Conservation (phyloP, 176 grass and related monocot species). For the Triticum dicoccoides region DNA sequence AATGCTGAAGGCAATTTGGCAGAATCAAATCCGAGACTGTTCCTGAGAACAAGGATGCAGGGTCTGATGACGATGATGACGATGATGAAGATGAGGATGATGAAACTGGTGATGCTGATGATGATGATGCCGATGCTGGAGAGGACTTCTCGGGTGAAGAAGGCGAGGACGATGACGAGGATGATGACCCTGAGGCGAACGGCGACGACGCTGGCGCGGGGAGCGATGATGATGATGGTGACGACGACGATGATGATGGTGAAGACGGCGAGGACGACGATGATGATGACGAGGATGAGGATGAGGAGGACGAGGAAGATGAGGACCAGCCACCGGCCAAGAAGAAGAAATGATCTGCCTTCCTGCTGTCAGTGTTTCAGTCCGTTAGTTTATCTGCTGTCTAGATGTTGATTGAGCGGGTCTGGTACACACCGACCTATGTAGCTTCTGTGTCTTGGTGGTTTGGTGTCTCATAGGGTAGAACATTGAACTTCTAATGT, state of each 20-base stretch:
- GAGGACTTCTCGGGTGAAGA: conserved; percentile 56
- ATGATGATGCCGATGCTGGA: conserved; percentile 42
- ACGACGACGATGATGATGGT: neutral
- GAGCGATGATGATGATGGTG: conserved; percentile 38
- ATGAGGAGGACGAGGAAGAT: conserved; percentile 39
- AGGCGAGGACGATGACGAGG: conserved; percentile 46
- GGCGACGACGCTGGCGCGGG: conserved; percentile 42
- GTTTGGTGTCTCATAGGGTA: conserved; percentile 37
- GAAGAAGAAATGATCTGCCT: conserved; percentile 80
- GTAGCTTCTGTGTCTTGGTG: conserved; percentile 32
- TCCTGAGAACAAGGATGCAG: conserved; percentile 67
- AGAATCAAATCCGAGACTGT: conserved; percentile 44
- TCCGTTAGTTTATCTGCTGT: conserved; percentile 37
- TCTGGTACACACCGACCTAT: conserved; percentile 14
- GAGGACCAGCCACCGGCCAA: conserved; percentile 70
- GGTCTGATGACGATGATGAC: conserved; percentile 41
- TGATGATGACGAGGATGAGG: conserved; percentile 46
- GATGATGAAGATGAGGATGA: conserved; percentile 51
- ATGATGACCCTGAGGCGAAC: conserved; percentile 53
- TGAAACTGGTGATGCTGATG: conserved; percentile 30
- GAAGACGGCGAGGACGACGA: conserved; percentile 30
- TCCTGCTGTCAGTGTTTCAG: conserved; percentile 2
- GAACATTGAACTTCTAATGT: conserved; percentile 44
- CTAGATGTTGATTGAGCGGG: conserved; percentile 41
- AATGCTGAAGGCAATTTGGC: conserved; percentile 41